Percentiles rank a stretch among this genome's conserved stretches.
phyloP scores from a whole-genome alignment of 768 basidiomycete species.

The Suillus brevipes region DNA sequence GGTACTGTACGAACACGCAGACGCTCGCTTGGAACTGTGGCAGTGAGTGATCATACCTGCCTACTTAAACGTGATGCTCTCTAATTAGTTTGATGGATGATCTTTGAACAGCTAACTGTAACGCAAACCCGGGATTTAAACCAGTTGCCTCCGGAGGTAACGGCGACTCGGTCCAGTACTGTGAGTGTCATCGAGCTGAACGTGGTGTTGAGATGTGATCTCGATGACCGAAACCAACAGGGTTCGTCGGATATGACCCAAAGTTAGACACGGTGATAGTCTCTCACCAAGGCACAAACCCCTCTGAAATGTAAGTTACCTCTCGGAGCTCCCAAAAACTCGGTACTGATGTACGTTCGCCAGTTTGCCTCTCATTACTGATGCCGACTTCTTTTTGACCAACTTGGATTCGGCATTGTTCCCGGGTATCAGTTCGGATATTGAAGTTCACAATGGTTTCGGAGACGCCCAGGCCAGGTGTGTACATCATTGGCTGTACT shows the following conservation, averaged over 20 bases:
- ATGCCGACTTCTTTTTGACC: conserved; percentile 38
- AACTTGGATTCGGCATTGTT: conserved; percentile 44
- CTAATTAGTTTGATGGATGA: not conserved
- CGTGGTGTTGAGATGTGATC: not conserved
- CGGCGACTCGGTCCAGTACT: conserved; percentile 43
- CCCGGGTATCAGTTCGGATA: conserved; percentile 44
- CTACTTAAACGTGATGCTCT: not conserved
- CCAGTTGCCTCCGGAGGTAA: conserved; percentile 51
- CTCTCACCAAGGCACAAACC: conserved; percentile 38
- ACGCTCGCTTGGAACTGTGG: conserved; percentile 58
- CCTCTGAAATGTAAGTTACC: conserved; percentile 28
- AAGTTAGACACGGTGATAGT: conserved; percentile 37
- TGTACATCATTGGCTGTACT: conserved; percentile 10
- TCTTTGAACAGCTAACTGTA: conserved; percentile 41
- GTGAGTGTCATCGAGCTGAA: conserved; percentile 22
- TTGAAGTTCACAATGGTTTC: conserved; percentile 52
- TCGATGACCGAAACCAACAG: conserved; percentile 24
- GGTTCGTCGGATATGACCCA: conserved; percentile 56
- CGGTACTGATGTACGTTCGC: not conserved
- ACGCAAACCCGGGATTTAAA: conserved; percentile 47
- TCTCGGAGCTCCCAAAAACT: not conserved
- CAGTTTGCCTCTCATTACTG: conserved; percentile 42
- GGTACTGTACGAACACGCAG: conserved; percentile 44
- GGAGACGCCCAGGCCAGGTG: conserved; percentile 44
- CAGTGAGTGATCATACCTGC: conserved; percentile 32